Base-by-base conservation (phyloP, 2,329 filamentous ascomycete genomes). In the Ophiostoma sp. region DNA sequence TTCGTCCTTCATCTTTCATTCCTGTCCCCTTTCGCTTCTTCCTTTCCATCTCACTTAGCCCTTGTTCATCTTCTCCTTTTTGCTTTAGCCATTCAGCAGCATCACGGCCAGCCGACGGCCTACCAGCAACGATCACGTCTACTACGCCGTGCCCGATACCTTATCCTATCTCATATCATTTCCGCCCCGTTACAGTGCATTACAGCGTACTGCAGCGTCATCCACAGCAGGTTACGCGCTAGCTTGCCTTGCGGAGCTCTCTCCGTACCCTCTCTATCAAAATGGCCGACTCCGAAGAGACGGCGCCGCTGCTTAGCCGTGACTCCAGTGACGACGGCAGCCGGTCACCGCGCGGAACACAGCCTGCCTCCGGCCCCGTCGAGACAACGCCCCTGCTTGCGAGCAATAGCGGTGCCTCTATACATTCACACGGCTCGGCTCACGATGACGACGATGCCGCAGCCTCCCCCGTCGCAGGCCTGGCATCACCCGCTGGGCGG, bases 371-470 rank as follows among this genome's bases (percentile, higher is more conserved):
- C 0, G 72, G 76, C 3, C 18, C 41, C 7, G 66, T 69, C 55
- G 84, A 87, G 72, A 79, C 81, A n/a, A 82, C 84, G n/a, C 84
- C 84, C 18, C 79, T 87, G 14, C 79, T 87, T 0, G 76, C 78
- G 5, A 49, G 60, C 18, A 47, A 36, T 16, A 47, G 62, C 5
- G 16, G 40, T 63, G 41, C 49, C 8, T 60, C 60, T 2, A 44
- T 40, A 7, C 42, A 67, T 14, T 63, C 38, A 40, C 6, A 38
- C 27, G 14, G 38, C 36, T 63, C 38, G 42, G 5, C 42, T 42
- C 45, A 45, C 12, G 62, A 65, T 1, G 11, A 38, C 41, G 42
- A 66, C 11, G 58, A 5, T 41, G 69, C 60, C 27, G 44, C 66
- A 6, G 44, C 52, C 12, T 63, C 44, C 8, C 27, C 41, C 11